phyloP scores from a whole-genome alignment of 2,329 filamentous ascomycete genomes.

The Zymoseptoria ardabiliae region DNA sequence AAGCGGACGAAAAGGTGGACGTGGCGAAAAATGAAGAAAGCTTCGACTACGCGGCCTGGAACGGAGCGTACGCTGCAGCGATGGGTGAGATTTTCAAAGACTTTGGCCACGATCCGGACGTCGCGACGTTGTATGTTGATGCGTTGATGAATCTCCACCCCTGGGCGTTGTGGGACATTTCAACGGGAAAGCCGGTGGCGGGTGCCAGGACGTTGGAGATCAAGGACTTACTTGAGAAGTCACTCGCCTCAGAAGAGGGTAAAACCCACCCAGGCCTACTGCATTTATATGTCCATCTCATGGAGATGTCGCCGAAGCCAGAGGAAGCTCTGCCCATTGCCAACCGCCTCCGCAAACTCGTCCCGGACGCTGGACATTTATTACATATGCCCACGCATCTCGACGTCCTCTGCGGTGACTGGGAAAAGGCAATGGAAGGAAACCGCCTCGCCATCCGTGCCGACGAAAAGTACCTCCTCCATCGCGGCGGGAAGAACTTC shows the following conservation, averaged over 20 bases:
- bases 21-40: not conserved
- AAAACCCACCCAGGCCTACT: conserved; percentile 60
- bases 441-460: conserved; percentile 61
- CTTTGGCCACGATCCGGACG: conserved; percentile 53
- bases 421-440: conserved; percentile 56
- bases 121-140: conserved; percentile 58
- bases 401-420: conserved; percentile 66
- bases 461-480: conserved; percentile 58
- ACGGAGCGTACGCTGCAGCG: conserved; percentile 53
- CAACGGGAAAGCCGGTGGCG: conserved; percentile 49
- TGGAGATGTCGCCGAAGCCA: conserved; percentile 66
- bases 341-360: conserved; percentile 55
- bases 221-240: conserved; percentile 52
- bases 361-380: conserved; percentile 63
- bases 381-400: conserved; percentile 73
- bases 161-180: conserved; percentile 57
- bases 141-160: conserved; percentile 59
- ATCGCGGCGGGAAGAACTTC: conserved; percentile 58
- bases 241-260: conserved; percentile 45
- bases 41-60: conserved; percentile 46
- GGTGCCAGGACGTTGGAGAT: conserved; percentile 52
- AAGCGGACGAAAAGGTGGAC: conserved; percentile 15
- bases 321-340: conserved; percentile 56
- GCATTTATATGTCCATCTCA: conserved; percentile 70
- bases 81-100: conserved; percentile 50